phyloP scores from a whole-genome alignment of 2,329 filamentous ascomycete genomes.

The Colletotrichum euphorbiae region DNA sequence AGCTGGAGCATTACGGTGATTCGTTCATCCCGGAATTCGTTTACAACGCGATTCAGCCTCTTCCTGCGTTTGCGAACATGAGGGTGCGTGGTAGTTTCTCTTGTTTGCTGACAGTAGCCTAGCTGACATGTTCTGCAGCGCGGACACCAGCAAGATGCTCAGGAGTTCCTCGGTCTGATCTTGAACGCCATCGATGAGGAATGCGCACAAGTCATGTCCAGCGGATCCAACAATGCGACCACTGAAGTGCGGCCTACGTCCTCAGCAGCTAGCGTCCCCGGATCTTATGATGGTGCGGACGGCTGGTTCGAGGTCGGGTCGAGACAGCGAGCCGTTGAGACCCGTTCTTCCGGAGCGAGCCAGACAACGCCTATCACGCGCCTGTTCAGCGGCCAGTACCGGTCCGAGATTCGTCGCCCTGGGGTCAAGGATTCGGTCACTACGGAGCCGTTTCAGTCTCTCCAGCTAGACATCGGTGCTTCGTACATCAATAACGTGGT shows the following conservation, averaged over 20 bases:
- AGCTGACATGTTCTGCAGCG: constrained; percentile 65
- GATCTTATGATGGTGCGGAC: constrained; percentile 56
- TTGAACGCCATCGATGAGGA: constrained; percentile 95
- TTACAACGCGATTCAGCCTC: constrained; percentile 88
- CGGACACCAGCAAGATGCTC: constrained; percentile 96
- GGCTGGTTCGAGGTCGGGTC: constrained; percentile 97
- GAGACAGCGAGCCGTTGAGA: constrained; percentile 88
- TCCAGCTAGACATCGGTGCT: constrained; percentile 94
- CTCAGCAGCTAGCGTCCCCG: constrained; percentile 43
- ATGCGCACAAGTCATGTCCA: constrained; percentile 78
- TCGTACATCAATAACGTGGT: constrained; percentile 89
- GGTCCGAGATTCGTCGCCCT: constrained; percentile 88
- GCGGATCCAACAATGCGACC: constrained; percentile 38
- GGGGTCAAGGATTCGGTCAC: constrained; percentile 93
- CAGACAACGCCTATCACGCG: constrained; percentile 87
- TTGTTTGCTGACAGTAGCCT: background rate
- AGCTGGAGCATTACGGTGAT: constrained; percentile 91
- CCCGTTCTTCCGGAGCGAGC: constrained; percentile 83
- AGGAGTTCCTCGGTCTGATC: constrained; percentile 95
- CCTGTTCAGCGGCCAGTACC: constrained; percentile 91
- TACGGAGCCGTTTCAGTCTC: constrained; percentile 90
- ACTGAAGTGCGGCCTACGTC: constrained; percentile 45
- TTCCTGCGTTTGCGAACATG: constrained; percentile 93
- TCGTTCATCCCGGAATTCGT: constrained; percentile 94
- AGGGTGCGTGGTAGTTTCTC: constrained; percentile 66